A percentile compares a stretch with the other conserved stretches of the same genome.
Evolutionary conservation across 176 grass and related monocot genomes (phyloP).

Genomic region (Eleusine indica): DNA sequence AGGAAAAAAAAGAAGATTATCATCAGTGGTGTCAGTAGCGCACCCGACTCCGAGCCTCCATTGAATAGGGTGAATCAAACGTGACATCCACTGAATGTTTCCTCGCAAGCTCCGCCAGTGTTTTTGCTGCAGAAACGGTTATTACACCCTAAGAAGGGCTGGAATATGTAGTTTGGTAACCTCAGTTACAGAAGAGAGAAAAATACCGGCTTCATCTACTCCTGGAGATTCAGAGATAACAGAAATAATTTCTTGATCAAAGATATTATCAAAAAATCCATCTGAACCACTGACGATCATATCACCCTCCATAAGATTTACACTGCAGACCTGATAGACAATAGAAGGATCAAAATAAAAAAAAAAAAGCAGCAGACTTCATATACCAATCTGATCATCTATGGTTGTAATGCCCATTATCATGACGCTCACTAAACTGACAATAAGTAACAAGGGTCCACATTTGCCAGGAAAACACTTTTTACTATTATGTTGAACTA

Average conservation of each 20-base stretch:
- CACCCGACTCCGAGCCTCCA: conserved; percentile 82
- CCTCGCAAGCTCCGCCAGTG: conserved; percentile 74
- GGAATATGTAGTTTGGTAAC: background rate
- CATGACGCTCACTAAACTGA: conserved; percentile 2
- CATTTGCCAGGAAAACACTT: background rate
- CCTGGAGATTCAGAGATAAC: conserved; percentile 61
- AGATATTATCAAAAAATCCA: conserved; percentile 93
- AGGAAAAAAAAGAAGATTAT: background rate
- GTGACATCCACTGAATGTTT: conserved; percentile 79
- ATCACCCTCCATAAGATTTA: conserved; percentile 86
- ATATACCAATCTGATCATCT: conserved; percentile 22
- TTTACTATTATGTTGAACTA: background rate
- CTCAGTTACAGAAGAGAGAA: background rate
- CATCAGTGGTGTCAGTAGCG: background rate
- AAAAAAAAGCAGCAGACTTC: conserved; percentile 30
- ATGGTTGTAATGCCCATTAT: background rate
- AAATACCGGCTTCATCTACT: conserved; percentile 73
- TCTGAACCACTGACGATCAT: conserved; percentile 86
- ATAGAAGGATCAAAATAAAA: conserved; percentile 19
- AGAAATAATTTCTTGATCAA: conserved; percentile 83
- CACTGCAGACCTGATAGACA: conserved; percentile 62
- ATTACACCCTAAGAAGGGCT: conserved; percentile 17
- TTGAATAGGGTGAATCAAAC: conserved; percentile 94
- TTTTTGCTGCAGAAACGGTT: conserved; percentile 57
- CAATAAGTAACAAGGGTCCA: conserved; percentile 2